These are phyloP conservation scores for Paracamarosporium sp. DNA, from an alignment of 2,329 filamentous ascomycete genomes.

Conservation along the genomic window DNA sequence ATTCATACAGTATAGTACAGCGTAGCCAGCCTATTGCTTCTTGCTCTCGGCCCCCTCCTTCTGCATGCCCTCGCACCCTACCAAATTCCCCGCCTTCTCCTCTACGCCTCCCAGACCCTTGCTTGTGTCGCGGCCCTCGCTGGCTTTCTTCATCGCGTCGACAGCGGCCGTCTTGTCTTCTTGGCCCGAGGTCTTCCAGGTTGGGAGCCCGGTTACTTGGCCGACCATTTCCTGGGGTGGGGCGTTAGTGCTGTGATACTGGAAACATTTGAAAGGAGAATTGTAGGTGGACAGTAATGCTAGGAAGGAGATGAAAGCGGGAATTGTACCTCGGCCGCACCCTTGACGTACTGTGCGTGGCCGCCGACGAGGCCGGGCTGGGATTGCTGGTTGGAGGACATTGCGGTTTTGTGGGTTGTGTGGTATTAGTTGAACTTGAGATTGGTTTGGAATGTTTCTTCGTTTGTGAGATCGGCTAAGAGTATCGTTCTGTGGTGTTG, in stretches of 20 bases:
- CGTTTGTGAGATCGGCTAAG: background rate
- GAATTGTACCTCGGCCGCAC: slow-evolving; percentile 66
- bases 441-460: background rate
- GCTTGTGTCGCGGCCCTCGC: slow-evolving; percentile 60
- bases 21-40: slow-evolving; percentile 20
- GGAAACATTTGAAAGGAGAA: background rate
- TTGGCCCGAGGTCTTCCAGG: slow-evolving; percentile 70
- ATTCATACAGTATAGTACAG: background rate
- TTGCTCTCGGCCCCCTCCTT: slow-evolving; percentile 44
- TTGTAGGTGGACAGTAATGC: background rate
- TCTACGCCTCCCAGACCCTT: slow-evolving; percentile 69
- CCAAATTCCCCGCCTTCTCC: slow-evolving; percentile 67
- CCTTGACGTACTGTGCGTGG: slow-evolving; percentile 74
- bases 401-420: background rate
- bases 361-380: slow-evolving; percentile 67
- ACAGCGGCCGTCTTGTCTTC: slow-evolving; percentile 69
- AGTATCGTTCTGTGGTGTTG: background rate
- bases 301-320: background rate
- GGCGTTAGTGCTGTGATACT: background rate
- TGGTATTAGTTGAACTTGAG: background rate
- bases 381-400: slow-evolving; percentile 33
- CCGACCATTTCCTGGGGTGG: slow-evolving; percentile 63
- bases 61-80: slow-evolving; percentile 74
- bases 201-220: slow-evolving; percentile 64
- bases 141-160: slow-evolving; percentile 67